These are phyloP conservation scores for Kuraishia floccosa DNA, from an alignment of 805 yeast genomes.

Conservation along the genomic window DNA sequence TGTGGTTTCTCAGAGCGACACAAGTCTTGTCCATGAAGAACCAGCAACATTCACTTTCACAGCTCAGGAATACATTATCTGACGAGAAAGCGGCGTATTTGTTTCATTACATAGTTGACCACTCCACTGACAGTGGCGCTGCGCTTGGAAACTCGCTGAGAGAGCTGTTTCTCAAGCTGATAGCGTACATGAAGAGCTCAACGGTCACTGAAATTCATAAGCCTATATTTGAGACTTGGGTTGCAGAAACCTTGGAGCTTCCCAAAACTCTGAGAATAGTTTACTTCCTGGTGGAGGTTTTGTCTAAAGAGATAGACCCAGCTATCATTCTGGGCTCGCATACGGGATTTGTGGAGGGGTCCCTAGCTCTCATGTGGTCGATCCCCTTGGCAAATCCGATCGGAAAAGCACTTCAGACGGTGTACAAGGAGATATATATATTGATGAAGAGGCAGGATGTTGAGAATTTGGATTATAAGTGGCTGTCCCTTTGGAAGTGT, in stretches of 20 bases:
- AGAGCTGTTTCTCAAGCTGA: slow-evolving; percentile 45
- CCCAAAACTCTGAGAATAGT: slow-evolving; percentile 45
- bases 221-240: slow-evolving; percentile 30
- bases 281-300: slow-evolving; percentile 47
- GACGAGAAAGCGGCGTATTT: slow-evolving; percentile 17
- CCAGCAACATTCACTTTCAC: not conserved
- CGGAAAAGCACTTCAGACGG: slow-evolving; percentile 40
- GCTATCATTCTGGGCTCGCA: too few relatives aligned
- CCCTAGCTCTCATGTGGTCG: slow-evolving; percentile 39
- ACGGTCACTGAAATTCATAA: slow-evolving; percentile 8
- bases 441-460: slow-evolving; percentile 2
- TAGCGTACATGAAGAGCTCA: slow-evolving; percentile 24
- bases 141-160: slow-evolving; percentile 60
- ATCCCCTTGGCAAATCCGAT: slow-evolving; percentile 57
- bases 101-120: slow-evolving; percentile 48
- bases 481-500: slow-evolving; percentile 44
- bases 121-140: slow-evolving; percentile 61
- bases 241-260: slow-evolving; percentile 25
- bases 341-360: slow-evolving; percentile 33
- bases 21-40: slow-evolving; percentile 19
- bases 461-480: slow-evolving; percentile 15
- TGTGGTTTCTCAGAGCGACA: slow-evolving; percentile 50
- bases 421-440: slow-evolving; percentile 22
- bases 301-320: slow-evolving; percentile 41
- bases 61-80: slow-evolving; percentile 5